Percentiles rank a stretch among this genome's conserved stretches.
phyloP scores from a whole-genome alignment of 108 stramenopile species.

The Fragilariopsis cylindrus region DNA sequence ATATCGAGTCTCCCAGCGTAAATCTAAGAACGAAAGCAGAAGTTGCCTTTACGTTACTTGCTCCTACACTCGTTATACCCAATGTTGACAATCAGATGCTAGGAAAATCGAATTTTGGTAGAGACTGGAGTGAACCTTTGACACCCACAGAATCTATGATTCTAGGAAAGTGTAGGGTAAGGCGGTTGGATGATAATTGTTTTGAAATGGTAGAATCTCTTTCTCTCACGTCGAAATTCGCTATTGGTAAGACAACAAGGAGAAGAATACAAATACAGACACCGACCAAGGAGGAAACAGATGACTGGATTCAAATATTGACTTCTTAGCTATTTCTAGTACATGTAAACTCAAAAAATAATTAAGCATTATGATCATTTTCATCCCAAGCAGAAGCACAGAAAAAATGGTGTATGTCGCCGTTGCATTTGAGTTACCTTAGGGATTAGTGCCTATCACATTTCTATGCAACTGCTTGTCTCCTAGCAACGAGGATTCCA shows the following conservation, averaged over 20 bases:
- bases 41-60: conserved; percentile 70
- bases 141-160: conserved; percentile 68
- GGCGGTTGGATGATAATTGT: conserved; percentile 35
- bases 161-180: conserved; percentile 57
- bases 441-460: too few species aligned
- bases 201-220: conserved; percentile 68
- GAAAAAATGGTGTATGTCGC: too few species aligned
- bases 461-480: too few species aligned
- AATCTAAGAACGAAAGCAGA: conserved; percentile 65
- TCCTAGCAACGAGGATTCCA: too few species aligned
- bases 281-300: conserved; percentile 53
- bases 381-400: too few species aligned
- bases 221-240: conserved; percentile 58
- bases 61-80: conserved; percentile 67
- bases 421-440: too few species aligned
- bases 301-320: conserved; percentile 59
- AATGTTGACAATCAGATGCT: conserved; percentile 30
- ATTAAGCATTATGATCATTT: not conserved
- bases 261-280: conserved; percentile 56
- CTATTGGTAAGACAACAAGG: conserved; percentile 47
- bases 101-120: conserved; percentile 42
- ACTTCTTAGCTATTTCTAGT: conserved; percentile 13
- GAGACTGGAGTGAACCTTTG: conserved; percentile 67
- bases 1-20: conserved; percentile 49
- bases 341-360: not conserved